A percentile compares a stretch with the other conserved stretches of the same genome.
These are phyloP conservation scores for Cinchona pubescens DNA, from an alignment of 257 asterid species.

Conservation along the genomic window DNA sequence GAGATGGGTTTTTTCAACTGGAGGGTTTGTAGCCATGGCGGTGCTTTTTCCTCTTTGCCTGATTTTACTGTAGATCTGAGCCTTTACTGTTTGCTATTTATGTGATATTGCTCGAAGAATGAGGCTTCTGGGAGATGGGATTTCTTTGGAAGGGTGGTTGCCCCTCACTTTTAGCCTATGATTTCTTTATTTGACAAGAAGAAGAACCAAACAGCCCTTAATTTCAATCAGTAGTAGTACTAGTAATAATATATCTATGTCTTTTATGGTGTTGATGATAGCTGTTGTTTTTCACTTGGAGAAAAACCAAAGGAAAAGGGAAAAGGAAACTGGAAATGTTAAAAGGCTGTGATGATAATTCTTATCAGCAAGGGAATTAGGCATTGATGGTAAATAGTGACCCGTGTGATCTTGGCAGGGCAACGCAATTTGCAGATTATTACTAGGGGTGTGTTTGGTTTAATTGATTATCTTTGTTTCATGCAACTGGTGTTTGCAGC, in stretches of 20 bases:
- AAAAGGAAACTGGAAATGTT: too few relatives aligned
- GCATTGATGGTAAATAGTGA: constrained; percentile 16
- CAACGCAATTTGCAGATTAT: constrained; percentile 28
- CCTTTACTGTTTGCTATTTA: too few relatives aligned
- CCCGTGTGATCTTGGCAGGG: constrained; percentile 48
- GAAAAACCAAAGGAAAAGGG: too few relatives aligned
- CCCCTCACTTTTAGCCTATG: too few relatives aligned
- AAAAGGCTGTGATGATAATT: constrained; percentile 10
- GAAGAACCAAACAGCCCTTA: too few relatives aligned
- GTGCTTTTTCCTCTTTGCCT: background rate
- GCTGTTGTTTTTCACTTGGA: background rate
- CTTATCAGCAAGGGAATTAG: background rate
- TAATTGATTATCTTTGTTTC: background rate
- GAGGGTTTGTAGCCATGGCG: constrained; percentile 15
- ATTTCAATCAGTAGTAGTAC: too few relatives aligned
- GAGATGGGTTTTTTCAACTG: background rate
- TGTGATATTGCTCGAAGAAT: too few relatives aligned
- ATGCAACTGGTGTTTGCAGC: constrained; percentile 24
- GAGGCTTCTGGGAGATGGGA: too few relatives aligned
- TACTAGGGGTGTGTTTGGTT: background rate
- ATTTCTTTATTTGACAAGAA: too few relatives aligned
- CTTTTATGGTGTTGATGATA: too few relatives aligned
- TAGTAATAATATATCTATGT: too few relatives aligned
- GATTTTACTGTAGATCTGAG: background rate
- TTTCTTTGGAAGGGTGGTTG: too few relatives aligned